Percentiles rank a stretch among this genome's conserved stretches.
phyloP scores from a whole-genome alignment of 306 rosid genomes.

The Dicorynia guianensis region DNA sequence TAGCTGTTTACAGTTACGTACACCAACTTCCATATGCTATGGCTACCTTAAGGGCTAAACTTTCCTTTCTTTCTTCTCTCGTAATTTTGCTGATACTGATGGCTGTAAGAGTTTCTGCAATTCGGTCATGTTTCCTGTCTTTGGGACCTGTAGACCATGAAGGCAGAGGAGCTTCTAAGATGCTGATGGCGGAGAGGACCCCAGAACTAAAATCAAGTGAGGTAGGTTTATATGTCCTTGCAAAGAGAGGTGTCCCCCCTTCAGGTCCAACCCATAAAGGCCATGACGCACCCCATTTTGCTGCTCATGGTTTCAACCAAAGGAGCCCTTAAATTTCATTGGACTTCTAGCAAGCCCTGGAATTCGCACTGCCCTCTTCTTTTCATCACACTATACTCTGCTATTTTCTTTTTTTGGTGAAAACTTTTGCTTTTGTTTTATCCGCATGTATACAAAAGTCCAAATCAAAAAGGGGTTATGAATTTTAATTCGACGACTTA shows the following conservation, averaged over 20 bases:
- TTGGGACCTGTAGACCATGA: not conserved
- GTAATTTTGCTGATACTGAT: constrained; percentile 1
- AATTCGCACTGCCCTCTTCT: not conserved
- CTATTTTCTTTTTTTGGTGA: too few species aligned
- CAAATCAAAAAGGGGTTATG: not conserved
- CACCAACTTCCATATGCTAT: constrained; percentile 21
- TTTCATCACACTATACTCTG: too few species aligned
- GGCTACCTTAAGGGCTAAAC: constrained; percentile 28
- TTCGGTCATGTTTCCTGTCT: not conserved
- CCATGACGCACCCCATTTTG: not conserved
- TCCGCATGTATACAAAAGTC: not conserved
- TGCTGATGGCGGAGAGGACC: not conserved
- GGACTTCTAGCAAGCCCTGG: not conserved
- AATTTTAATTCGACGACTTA: not conserved
- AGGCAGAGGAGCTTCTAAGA: not conserved
- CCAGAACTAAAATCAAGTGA: not conserved
- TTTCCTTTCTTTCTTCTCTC: constrained; percentile 12
- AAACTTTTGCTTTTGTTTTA: too few species aligned
- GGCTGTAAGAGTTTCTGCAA: not conserved
- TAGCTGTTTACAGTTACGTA: not conserved
- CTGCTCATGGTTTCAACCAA: constrained; percentile 8
- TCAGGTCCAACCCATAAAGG: not conserved
- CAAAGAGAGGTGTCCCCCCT: not conserved
- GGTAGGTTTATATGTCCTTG: not conserved
- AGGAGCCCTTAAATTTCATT: not conserved